These are phyloP conservation scores for Candida labiduridarum DNA, from an alignment of 1,139 yeast genomes.

Conservation along the genomic window DNA sequence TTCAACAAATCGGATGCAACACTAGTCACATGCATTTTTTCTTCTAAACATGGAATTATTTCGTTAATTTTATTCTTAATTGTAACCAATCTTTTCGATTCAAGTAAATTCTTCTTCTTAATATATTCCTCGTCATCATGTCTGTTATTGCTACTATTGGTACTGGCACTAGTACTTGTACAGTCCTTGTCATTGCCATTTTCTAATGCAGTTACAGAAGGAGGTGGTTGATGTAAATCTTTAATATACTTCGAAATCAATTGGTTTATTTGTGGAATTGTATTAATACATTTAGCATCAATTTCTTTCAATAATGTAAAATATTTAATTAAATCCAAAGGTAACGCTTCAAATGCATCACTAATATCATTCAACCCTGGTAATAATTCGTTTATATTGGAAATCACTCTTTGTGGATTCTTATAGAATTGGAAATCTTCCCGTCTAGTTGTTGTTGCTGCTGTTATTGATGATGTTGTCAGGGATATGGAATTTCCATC, in stretches of 20 bases:
- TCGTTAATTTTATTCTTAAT: conserved; percentile 60
- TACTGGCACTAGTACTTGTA: background rate
- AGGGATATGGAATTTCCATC: background rate
- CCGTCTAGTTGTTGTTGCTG: background rate
- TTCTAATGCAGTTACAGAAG: background rate
- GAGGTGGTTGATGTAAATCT: conserved; percentile 31
- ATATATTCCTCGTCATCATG: no score
- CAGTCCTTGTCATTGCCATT: conserved; percentile 7
- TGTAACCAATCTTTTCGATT: conserved; percentile 23
- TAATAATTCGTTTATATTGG: conserved; percentile 49
- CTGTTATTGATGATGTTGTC: background rate
- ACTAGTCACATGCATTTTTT: conserved; percentile 95
- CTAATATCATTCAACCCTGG: conserved; percentile 92
- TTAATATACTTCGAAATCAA: conserved; percentile 60
- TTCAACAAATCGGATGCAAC: conserved; percentile 81
- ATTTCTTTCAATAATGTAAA: conserved; percentile 89
- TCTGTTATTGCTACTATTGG: background rate
- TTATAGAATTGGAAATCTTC: background rate
- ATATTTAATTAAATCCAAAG: conserved; percentile 79
- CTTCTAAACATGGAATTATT: conserved; percentile 90
- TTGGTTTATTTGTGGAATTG: conserved; percentile 66
- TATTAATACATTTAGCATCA: conserved; percentile 86
- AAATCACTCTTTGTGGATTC: conserved; percentile 17
- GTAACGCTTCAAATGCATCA: conserved; percentile 91
- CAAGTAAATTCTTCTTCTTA: conserved; percentile 8